These are phyloP conservation scores for Rugosomyces carneus DNA, from an alignment of 1,284 basidiomycete genomes.

Conservation along the genomic window DNA sequence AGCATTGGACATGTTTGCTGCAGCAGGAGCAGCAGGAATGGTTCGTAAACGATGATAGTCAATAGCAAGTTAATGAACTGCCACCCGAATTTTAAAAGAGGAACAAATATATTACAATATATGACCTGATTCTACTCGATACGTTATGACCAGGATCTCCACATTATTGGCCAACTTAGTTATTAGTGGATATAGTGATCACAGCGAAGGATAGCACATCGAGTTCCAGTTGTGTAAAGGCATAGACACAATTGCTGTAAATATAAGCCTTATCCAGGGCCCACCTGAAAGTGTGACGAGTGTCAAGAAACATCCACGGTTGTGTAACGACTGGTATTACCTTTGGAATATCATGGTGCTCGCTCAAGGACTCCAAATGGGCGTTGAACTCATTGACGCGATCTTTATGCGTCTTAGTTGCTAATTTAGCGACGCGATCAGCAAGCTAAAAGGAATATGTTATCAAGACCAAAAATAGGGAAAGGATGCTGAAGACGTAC, in stretches of 20 bases:
- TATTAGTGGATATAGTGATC: background rate
- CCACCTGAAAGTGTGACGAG: conserved; percentile 47
- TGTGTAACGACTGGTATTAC: conserved; percentile 33
- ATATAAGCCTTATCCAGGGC: conserved; percentile 56
- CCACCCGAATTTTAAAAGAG: conserved; percentile 32
- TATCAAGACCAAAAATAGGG: background rate
- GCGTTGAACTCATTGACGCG: conserved; percentile 89
- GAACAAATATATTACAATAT: conserved; percentile 43
- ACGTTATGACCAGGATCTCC: background rate
- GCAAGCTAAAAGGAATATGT: conserved; percentile 48
- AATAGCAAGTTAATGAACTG: conserved; percentile 18
- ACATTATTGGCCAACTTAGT: background rate
- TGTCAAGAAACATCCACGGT: conserved; percentile 6
- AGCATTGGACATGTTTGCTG: conserved; percentile 37
- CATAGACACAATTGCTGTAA: background rate
- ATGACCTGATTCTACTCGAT: conserved; percentile 16
- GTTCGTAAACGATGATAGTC: conserved; percentile 21
- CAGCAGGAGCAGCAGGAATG: conserved; percentile 25
- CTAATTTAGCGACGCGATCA: conserved; percentile 77
- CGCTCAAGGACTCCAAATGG: conserved; percentile 83
- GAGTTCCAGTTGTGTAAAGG: conserved; percentile 1
- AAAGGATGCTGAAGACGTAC: conserved; percentile 42
- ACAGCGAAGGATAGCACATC: conserved; percentile 2
- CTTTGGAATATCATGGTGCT: conserved; percentile 93
- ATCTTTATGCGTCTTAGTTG: conserved; percentile 90